phyloP scores from a whole-genome alignment of 1,284 basidiomycete species.

The Lentinula novae-zelandiae region DNA sequence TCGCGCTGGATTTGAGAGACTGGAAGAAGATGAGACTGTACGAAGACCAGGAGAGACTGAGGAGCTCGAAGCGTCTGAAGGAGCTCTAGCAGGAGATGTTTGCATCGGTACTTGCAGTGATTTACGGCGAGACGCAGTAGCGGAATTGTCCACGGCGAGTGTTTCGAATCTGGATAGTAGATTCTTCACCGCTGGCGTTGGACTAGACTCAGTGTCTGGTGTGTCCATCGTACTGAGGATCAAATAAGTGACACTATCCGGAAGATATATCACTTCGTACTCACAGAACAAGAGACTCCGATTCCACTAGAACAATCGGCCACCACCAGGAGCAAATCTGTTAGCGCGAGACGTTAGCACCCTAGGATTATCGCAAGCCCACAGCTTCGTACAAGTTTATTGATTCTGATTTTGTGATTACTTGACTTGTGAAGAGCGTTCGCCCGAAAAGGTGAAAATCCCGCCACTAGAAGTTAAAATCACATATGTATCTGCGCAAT shows the following conservation, averaged over 20 bases:
- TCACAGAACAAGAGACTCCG: neutral
- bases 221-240: constrained; percentile 9
- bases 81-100: neutral
- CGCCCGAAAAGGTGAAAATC: neutral
- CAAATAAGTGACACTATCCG: neutral
- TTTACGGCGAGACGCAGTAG: neutral
- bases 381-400: too few relatives aligned
- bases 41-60: constrained; percentile 26
- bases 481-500: too few relatives aligned
- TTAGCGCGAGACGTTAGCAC: neutral
- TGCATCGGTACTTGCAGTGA: constrained; percentile 4
- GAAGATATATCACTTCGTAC: neutral
- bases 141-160: constrained; percentile 30
- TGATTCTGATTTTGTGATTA: too few relatives aligned
- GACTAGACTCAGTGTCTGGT: constrained; percentile 43
- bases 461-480: neutral
- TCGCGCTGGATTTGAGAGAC: constrained; percentile 33
- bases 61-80: constrained; percentile 21
- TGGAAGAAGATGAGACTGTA: constrained; percentile 48
- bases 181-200: constrained; percentile 59
- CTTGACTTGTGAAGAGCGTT: neutral
- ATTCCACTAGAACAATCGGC: neutral
- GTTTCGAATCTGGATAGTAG: constrained; percentile 67
- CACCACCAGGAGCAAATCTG: neutral
- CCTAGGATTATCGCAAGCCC: neutral